Evolutionary conservation across 176 grass and related monocot genomes (phyloP), one percentile per base, ranked within the genome.

Genomic region (Oropetium thomaeum): DNA sequence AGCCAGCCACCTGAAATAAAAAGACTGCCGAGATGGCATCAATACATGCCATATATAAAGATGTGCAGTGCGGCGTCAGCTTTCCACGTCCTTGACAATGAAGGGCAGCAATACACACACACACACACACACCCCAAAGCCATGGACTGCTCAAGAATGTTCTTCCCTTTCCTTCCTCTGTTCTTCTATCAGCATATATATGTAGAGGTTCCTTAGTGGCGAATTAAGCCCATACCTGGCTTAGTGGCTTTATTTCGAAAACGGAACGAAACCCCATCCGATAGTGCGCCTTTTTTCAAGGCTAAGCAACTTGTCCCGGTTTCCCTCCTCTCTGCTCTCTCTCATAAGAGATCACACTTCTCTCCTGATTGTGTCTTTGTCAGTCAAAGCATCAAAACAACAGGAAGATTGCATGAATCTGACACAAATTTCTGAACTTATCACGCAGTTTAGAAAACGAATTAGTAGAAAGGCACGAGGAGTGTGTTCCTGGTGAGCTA

Each of bases 161-260:
- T 73, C 67, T 7, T 79, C 33, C 11, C 22, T 33, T 49, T 6
- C 10, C 12, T 5, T 16, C 5, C 26, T 43, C 23, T 38, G 26
- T 38, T 57, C 11, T 62, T 62, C 41, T 70, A 25, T 53, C 32
- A 19, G 20, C 79, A 65, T 68, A 69, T 31, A 31, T n/a, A n/a
- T n/a, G n/a, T n/a, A n/a, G n/a, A n/a, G 25, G 67, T 82, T 87
- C 73, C 85, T 87, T 82, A 82, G 85, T 22, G 59, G 73, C 38
- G 67, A 87, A 87, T 87, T 78, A 87, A 79, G 19, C 85, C 59
- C 84, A 43, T 71, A 22, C 32, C 29, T 38, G 49, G 23, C 74
- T 79, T 83, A 68, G 69, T 38, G 49, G 23, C 74, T 79, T 83
- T 73, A 74, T 51, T 79, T 74, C 20, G 53, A 67, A 38, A 26